These are phyloP conservation scores for Talaromyces sp. DNA, from an alignment of 2,329 filamentous ascomycete genomes.

Conservation along the genomic window DNA sequence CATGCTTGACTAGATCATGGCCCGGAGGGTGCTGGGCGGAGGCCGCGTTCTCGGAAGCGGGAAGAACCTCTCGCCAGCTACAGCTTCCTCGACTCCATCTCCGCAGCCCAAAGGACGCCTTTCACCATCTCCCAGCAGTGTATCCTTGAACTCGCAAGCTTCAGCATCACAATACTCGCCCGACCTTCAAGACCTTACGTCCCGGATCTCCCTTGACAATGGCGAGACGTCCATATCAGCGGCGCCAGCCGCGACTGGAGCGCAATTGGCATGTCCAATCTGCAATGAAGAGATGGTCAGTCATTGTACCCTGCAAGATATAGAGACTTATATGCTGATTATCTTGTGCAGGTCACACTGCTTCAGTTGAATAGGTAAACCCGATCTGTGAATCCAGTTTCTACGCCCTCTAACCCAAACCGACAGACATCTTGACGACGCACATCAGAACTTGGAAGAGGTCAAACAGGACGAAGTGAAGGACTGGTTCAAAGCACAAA, in stretches of 20 bases:
- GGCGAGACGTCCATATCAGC: constrained; percentile 51
- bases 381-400: constrained; percentile 6
- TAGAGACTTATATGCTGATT: not conserved
- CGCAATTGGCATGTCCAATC: constrained; percentile 87
- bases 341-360: constrained; percentile 70
- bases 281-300: constrained; percentile 95
- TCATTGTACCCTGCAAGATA: constrained; percentile 1
- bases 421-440: constrained; percentile 75
- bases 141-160: constrained; percentile 73
- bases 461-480: constrained; percentile 91
- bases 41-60: constrained; percentile 87
- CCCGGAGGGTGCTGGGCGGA: constrained; percentile 82
- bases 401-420: constrained; percentile 26
- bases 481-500: constrained; percentile 94
- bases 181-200: constrained; percentile 73
- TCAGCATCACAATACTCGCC: constrained; percentile 71
- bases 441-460: constrained; percentile 83
- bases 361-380: constrained; percentile 79
- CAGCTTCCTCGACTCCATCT: constrained; percentile 47
- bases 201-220: constrained; percentile 72
- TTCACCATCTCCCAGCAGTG: constrained; percentile 68
- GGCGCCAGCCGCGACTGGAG: constrained; percentile 57
- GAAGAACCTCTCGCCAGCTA: constrained; percentile 71
- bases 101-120: constrained; percentile 47
- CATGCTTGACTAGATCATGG: constrained; percentile 61